A percentile compares a stretch with the other conserved stretches of the same genome.
phyloP scores from a whole-genome alignment of 2,329 filamentous ascomycete genomes.

The Neoarthrinium moseri region DNA sequence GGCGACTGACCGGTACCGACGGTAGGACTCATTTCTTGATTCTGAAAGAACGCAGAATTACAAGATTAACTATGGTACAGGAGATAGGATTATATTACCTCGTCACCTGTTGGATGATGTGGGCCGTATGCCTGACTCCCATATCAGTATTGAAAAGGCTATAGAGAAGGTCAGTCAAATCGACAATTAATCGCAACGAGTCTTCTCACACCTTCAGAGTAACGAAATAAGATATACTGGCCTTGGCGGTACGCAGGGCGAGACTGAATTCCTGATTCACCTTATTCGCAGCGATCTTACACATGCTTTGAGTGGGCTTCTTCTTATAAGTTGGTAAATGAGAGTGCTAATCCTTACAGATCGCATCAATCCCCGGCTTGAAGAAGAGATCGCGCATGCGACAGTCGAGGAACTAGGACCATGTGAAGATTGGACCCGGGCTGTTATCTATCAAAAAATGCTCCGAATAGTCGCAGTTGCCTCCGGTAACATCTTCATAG shows the following conservation, averaged over 20 bases:
- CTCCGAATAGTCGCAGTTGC: slow-evolving; percentile 45
- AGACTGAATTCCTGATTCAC: slow-evolving; percentile 15
- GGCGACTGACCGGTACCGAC: slow-evolving; percentile 19
- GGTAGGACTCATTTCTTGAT: slow-evolving; percentile 11
- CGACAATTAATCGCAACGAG: not conserved
- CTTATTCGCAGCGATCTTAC: slow-evolving; percentile 21
- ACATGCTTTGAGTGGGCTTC: slow-evolving; percentile 18
- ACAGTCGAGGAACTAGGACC: slow-evolving; percentile 32
- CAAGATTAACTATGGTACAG: slow-evolving; percentile 11
- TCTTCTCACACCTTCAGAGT: slow-evolving; percentile 10
- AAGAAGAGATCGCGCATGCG: slow-evolving; percentile 35
- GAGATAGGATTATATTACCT: slow-evolving; percentile 26
- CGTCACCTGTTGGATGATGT: slow-evolving; percentile 26
- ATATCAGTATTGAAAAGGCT: slow-evolving; percentile 21
- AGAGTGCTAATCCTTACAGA: not conserved
- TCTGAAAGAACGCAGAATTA: not conserved
- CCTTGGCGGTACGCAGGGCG: slow-evolving; percentile 9
- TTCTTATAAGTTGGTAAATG: not conserved
- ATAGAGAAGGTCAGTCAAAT: not conserved
- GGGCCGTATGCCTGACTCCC: slow-evolving; percentile 23
- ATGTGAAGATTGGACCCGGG: slow-evolving; percentile 38
- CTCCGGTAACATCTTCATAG: slow-evolving; percentile 47
- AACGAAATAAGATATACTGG: slow-evolving; percentile 18
- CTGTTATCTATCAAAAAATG: slow-evolving; percentile 38
- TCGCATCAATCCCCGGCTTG: slow-evolving; percentile 35